These are phyloP conservation scores for Eleusine coracana DNA, from an alignment of 176 grass and related monocot species.

Conservation along the genomic window DNA sequence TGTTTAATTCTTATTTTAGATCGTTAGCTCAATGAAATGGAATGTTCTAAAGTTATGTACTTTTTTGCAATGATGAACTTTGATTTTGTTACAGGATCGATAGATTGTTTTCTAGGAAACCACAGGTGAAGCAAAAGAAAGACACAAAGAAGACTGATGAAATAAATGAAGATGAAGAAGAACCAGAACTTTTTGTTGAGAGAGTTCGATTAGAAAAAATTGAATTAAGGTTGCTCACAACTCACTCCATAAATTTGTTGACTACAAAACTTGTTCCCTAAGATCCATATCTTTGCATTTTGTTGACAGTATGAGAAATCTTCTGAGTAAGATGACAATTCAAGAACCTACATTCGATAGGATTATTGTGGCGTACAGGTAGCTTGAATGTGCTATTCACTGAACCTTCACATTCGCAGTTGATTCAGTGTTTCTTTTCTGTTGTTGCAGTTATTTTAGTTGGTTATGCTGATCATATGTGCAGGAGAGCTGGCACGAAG, in stretches of 20 bases:
- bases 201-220: constrained; percentile 72
- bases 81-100: constrained; percentile 50
- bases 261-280: constrained; percentile 23
- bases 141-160: constrained; percentile 70
- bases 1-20: constrained; percentile 12
- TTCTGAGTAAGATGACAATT: constrained; percentile 76
- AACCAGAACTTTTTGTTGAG: constrained; percentile 65
- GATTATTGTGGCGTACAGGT: constrained; percentile 97
- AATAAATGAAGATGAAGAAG: constrained; percentile 53
- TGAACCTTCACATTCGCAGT: constrained; percentile 39
- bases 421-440: background rate
- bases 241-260: constrained; percentile 6
- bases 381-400: constrained; percentile 34
- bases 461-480: constrained; percentile 41
- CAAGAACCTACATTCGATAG: constrained; percentile 96
- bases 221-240: constrained; percentile 58
- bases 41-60: constrained; percentile 1
- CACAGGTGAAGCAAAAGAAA: constrained; percentile 25
- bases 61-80: constrained; percentile 6
- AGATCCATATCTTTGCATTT: constrained; percentile 19
- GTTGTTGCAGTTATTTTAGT: constrained; percentile 25
- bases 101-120: constrained; percentile 58
- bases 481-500: constrained; percentile 67
- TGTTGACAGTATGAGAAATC: constrained; percentile 63
- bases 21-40: constrained; percentile 22